A percentile compares a stretch with the other conserved stretches of the same genome.
phyloP scores from a whole-genome alignment of 257 asterid genomes.

The Verbena officinalis region DNA sequence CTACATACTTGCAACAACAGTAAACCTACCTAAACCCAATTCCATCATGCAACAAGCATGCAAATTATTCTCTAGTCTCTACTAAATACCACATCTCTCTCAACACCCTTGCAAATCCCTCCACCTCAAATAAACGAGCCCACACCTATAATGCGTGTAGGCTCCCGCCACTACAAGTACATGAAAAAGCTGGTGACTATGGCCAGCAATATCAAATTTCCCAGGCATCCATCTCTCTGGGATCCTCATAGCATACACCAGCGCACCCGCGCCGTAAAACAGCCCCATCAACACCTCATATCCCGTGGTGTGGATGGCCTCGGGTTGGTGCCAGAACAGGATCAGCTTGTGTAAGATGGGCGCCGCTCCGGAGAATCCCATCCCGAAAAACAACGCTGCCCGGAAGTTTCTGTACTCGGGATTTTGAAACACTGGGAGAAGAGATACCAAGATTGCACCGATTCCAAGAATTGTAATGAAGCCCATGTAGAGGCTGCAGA shows the following conservation, averaged over 20 bases:
- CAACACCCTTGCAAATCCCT: slow-evolving; percentile 87
- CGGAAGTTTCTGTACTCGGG: slow-evolving; percentile 82
- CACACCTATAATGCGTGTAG: slow-evolving; percentile 85
- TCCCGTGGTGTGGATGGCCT: slow-evolving; percentile 78
- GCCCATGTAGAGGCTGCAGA: slow-evolving; percentile 86
- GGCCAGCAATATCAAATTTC: slow-evolving; percentile 88
- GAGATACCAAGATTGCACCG: slow-evolving; percentile 67
- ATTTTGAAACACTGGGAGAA: slow-evolving; percentile 78
- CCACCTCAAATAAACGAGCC: slow-evolving; percentile 92
- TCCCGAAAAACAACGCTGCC: slow-evolving; percentile 77
- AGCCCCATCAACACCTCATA: slow-evolving; percentile 87
- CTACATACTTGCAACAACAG: no score
- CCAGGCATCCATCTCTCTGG: slow-evolving; percentile 99
- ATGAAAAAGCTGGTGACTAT: slow-evolving; percentile 90
- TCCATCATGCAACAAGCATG: not conserved
- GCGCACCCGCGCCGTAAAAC: slow-evolving; percentile 76
- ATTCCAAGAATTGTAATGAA: slow-evolving; percentile 79
- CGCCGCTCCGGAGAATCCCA: slow-evolving; percentile 84
- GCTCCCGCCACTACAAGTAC: slow-evolving; percentile 97
- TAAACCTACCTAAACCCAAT: not conserved
- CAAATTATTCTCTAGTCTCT: slow-evolving; percentile 5
- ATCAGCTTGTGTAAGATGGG: slow-evolving; percentile 88
- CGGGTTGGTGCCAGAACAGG: slow-evolving; percentile 83
- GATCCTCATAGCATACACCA: slow-evolving; percentile 75
- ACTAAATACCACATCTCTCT: not conserved